Conservation (phyloP, 2,329 filamentous ascomycete genomes). For the Trichoderma hamatum region DNA sequence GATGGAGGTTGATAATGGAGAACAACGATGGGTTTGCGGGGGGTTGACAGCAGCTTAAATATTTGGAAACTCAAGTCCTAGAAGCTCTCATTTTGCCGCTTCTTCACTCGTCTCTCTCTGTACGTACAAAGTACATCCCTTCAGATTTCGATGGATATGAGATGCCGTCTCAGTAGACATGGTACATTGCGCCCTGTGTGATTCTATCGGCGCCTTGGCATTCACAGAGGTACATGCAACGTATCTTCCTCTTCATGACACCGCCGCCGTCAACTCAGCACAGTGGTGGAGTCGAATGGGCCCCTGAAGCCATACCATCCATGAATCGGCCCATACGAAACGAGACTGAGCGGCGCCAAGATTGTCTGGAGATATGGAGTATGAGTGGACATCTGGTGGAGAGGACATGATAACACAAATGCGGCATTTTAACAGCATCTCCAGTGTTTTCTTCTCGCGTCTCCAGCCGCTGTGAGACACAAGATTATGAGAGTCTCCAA, state of each 20-base stretch:
- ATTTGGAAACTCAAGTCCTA: conserved; percentile 7
- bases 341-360: conserved; percentile 4
- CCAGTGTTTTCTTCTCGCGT: conserved; percentile 37
- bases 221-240: background rate
- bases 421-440: conserved; percentile 38
- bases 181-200: background rate
- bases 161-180: background rate
- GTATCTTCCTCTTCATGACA: conserved; percentile 28
- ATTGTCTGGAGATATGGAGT: conserved; percentile 25
- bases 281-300: conserved; percentile 29
- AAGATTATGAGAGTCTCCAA: background rate
- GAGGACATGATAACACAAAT: conserved; percentile 35
- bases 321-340: conserved; percentile 12
- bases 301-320: conserved; percentile 21
- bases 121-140: background rate
- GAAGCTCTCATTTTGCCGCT: background rate
- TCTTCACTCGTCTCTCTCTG: background rate
- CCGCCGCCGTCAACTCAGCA: conserved; percentile 32
- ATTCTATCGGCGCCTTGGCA: background rate
- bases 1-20: conserved; percentile 12
- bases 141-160: background rate
- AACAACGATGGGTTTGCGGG: conserved; percentile 5
- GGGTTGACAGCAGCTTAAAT: conserved; percentile 31
- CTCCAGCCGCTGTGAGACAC: conserved; percentile 28
- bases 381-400: conserved; percentile 33